Evolutionary conservation across 768 basidiomycete genomes (phyloP).

Genomic region (Neoboletus magnificus): DNA sequence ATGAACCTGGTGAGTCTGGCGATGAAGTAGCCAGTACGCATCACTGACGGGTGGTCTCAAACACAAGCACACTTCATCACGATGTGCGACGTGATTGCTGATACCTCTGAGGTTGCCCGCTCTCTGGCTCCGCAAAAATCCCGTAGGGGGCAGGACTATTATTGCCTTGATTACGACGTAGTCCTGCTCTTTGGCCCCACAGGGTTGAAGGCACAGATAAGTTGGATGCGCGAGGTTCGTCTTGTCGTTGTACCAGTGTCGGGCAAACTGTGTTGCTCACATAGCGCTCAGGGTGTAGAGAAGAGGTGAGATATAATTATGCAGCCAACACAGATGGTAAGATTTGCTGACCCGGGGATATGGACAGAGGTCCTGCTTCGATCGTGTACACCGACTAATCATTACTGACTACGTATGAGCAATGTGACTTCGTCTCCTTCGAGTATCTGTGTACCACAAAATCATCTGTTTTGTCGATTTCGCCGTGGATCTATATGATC

Average conservation of each 20-base stretch:
- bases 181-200: slow-evolving; percentile 41
- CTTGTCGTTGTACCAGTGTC: neutral
- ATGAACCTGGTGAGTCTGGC: slow-evolving; percentile 5
- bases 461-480: neutral
- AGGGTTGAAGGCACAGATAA: slow-evolving; percentile 44
- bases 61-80: slow-evolving; percentile 3
- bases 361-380: slow-evolving; percentile 1
- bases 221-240: slow-evolving; percentile 35
- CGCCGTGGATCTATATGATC: neutral
- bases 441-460: neutral
- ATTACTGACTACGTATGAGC: neutral
- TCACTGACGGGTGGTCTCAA: neutral
- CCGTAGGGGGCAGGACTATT: slow-evolving; percentile 5
- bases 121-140: neutral
- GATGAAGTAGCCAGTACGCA: no score
- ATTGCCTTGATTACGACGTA: slow-evolving; percentile 29
- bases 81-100: slow-evolving; percentile 10
- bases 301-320: neutral
- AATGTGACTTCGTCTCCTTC: neutral
- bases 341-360: neutral
- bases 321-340: neutral
- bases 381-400: neutral
- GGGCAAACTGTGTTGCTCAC: neutral
- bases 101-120: slow-evolving; percentile 3
- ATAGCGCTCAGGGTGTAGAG: slow-evolving; percentile 11